These are phyloP conservation scores for Sordariomycetes sp. DNA, from an alignment of 2,329 filamentous ascomycete species.

Conservation along the genomic window DNA sequence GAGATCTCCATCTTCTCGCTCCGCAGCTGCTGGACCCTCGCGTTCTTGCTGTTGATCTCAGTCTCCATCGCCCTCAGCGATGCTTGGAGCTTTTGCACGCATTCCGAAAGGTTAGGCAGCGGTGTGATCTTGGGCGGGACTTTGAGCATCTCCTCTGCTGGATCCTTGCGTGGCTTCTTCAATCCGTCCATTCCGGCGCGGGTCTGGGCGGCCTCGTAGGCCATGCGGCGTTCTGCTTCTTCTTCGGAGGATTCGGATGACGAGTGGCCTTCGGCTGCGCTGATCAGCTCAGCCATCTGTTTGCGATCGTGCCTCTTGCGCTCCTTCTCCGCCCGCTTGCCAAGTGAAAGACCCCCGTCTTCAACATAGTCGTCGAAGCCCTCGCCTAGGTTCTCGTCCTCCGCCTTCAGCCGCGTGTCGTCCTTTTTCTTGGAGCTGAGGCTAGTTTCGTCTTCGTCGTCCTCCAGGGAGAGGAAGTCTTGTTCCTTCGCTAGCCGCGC, in stretches of 20 bases:
- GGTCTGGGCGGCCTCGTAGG: conserved; percentile 82
- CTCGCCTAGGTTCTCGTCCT: conserved; percentile 89
- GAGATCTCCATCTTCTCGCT: conserved; percentile 60
- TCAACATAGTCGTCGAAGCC: conserved; percentile 90
- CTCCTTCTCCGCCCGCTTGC: conserved; percentile 69
- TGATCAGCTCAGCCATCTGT: conserved; percentile 77
- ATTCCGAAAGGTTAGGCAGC: conserved; percentile 62
- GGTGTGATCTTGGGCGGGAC: conserved; percentile 69
- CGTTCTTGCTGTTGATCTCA: conserved; percentile 49
- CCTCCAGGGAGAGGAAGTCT: conserved; percentile 57
- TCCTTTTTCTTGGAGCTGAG: conserved; percentile 46
- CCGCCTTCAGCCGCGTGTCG: conserved; percentile 65
- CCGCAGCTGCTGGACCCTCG: conserved; percentile 56
- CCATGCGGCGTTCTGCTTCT: conserved; percentile 62
- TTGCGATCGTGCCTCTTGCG: conserved; percentile 56
- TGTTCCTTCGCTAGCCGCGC: conserved; percentile 66
- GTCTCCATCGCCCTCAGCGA: conserved; percentile 55
- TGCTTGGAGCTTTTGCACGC: conserved; percentile 53
- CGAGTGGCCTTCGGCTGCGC: conserved; percentile 61
- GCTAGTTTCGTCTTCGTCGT: conserved; percentile 35
- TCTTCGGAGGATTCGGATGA: conserved; percentile 60
- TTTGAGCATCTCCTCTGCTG: conserved; percentile 32
- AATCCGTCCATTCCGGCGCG: conserved; percentile 76
- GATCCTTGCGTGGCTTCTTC: conserved; percentile 30
- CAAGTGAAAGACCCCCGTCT: conserved; percentile 70